Conservation (phyloP, 352 stramenopile genomes). For the Globisporangium ultimum region DNA sequence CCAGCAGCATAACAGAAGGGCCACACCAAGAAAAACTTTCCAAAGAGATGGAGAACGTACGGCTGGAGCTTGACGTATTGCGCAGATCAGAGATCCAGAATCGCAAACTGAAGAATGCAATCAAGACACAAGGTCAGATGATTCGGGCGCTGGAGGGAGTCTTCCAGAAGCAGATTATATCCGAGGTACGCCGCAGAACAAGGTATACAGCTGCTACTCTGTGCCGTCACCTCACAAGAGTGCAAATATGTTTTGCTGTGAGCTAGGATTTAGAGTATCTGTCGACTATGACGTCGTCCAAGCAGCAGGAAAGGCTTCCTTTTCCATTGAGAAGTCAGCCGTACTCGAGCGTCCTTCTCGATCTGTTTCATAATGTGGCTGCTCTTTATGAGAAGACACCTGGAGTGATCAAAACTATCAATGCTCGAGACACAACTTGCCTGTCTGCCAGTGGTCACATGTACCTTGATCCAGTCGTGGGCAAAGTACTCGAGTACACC, state of each 20-base stretch:
- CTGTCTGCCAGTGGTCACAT: neutral
- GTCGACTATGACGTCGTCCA: too few species aligned
- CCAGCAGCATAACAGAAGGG: neutral
- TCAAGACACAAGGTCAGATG: neutral
- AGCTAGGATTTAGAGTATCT: neutral
- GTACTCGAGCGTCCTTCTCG: too few species aligned
- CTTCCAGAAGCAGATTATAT: neutral
- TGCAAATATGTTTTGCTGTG: neutral
- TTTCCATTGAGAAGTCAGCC: too few species aligned
- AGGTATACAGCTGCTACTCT: neutral
- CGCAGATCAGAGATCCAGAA: neutral
- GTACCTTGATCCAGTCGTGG: neutral
- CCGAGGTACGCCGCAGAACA: neutral
- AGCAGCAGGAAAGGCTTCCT: too few species aligned
- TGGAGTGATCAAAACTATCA: neutral
- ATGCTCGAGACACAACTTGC: neutral
- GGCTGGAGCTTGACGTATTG: neutral
- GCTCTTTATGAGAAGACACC: slow-evolving; percentile 3
- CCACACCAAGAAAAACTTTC: neutral
- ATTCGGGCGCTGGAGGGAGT: neutral
- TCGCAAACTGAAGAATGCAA: neutral
- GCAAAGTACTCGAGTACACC: neutral
- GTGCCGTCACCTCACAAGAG: neutral
- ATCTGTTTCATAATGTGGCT: too few species aligned
- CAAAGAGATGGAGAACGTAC: neutral